Conservation (phyloP, 169 alveolate species). For the Cryptosporidium meleagridis region DNA sequence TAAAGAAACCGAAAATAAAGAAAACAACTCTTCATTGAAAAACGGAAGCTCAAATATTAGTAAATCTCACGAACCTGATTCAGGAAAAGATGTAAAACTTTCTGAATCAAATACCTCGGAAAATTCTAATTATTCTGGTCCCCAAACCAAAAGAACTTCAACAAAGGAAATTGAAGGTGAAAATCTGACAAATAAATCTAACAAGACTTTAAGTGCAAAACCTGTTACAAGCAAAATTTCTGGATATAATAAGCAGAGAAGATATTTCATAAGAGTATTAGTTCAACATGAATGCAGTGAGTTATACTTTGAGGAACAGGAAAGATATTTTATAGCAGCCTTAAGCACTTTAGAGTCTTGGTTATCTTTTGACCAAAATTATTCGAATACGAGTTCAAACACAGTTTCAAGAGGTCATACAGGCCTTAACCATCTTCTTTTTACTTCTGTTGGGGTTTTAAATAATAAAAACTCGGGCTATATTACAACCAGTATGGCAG, state of each 20-base stretch:
- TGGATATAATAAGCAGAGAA: conserved; percentile 22
- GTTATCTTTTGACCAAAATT: conserved; percentile 63
- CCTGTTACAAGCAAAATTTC: background rate
- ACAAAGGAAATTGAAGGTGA: background rate
- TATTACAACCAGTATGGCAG: conserved; percentile 69
- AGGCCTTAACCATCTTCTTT: conserved; percentile 37
- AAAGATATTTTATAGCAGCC: conserved; percentile 55
- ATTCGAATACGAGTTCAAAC: conserved; percentile 17
- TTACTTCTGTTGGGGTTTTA: conserved; percentile 50
- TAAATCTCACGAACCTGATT: background rate
- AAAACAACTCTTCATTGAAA: conserved; percentile 7
- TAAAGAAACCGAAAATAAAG: conserved; percentile 18
- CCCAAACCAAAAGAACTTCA: background rate
- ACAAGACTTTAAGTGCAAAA: background rate
- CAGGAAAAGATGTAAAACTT: background rate
- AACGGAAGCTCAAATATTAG: background rate
- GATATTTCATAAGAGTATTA: conserved; percentile 48
- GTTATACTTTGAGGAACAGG: conserved; percentile 56
- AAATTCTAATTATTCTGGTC: background rate
- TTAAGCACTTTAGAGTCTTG: conserved; percentile 51
- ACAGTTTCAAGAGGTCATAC: background rate
- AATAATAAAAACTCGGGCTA: conserved; percentile 44
- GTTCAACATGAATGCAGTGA: conserved; percentile 65
- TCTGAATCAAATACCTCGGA: background rate
- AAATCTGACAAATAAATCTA: background rate